Evolutionary conservation across 192 early-diverging fungal genomes (phyloP).

Genomic region (Linnemannia zychae): DNA sequence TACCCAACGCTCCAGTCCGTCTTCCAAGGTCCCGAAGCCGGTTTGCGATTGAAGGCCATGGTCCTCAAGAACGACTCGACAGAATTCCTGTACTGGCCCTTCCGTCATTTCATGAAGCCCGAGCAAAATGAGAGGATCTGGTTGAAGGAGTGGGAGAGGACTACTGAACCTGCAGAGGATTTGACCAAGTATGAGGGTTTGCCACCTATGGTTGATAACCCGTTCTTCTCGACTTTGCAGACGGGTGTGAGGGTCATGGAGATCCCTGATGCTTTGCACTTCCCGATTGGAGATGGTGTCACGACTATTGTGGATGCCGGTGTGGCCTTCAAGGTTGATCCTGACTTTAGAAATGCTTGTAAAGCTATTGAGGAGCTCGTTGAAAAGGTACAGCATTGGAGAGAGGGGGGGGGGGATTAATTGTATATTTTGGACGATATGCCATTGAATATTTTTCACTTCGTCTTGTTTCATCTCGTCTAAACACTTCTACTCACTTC

Average conservation of each 20-base stretch:
- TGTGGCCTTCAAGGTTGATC: slow-evolving; percentile 31
- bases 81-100: slow-evolving; percentile 59
- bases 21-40: slow-evolving; percentile 11
- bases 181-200: neutral
- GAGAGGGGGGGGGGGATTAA: no score
- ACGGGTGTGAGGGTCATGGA: slow-evolving; percentile 17
- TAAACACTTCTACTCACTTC: neutral
- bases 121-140: slow-evolving; percentile 40
- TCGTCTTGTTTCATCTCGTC: neutral
- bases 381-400: slow-evolving; percentile 15
- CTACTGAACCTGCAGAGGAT: slow-evolving; percentile 16
- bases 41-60: slow-evolving; percentile 20
- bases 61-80: slow-evolving; percentile 27
- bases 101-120: slow-evolving; percentile 25
- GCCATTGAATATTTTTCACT: neutral
- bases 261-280: slow-evolving; percentile 35
- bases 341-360: slow-evolving; percentile 27
- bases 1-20: slow-evolving; percentile 11
- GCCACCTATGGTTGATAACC: slow-evolving; percentile 32
- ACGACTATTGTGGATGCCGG: slow-evolving; percentile 15
- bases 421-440: no score
- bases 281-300: slow-evolving; percentile 26
- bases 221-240: slow-evolving; percentile 25
- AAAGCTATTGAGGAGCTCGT: slow-evolving; percentile 22
- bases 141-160: slow-evolving; percentile 51